phyloP scores from a whole-genome alignment of 1,139 yeast species.

The Williopsis jadinii region DNA sequence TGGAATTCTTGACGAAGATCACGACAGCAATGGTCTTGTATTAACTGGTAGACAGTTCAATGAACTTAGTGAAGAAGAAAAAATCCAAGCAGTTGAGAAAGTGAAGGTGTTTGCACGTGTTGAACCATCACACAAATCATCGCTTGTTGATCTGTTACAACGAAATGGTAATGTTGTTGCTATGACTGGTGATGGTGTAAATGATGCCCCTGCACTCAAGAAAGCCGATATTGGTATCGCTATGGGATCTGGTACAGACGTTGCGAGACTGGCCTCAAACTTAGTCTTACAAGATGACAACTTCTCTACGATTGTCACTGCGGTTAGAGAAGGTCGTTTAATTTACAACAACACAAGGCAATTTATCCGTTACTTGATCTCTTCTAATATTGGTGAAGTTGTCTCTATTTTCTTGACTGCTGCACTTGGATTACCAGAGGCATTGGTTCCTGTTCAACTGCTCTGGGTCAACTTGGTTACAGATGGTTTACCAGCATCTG shows the following conservation, averaged over 20 bases:
- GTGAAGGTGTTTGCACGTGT: slow-evolving; percentile 45
- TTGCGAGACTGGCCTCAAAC: slow-evolving; percentile 53
- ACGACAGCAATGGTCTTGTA: slow-evolving; percentile 36
- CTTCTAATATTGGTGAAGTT: slow-evolving; percentile 76
- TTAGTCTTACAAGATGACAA: slow-evolving; percentile 65
- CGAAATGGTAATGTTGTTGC: slow-evolving; percentile 36
- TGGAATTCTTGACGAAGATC: slow-evolving; percentile 39
- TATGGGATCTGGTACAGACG: slow-evolving; percentile 45
- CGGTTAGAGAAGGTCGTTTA: slow-evolving; percentile 76
- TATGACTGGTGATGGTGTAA: slow-evolving; percentile 37
- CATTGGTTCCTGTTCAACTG: slow-evolving; percentile 72
- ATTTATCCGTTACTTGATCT: slow-evolving; percentile 68
- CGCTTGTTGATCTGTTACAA: slow-evolving; percentile 45
- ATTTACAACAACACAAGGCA: slow-evolving; percentile 78
- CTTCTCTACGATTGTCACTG: slow-evolving; percentile 68
- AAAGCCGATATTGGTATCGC: slow-evolving; percentile 34
- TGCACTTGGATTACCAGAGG: slow-evolving; percentile 65
- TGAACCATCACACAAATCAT: slow-evolving; percentile 46
- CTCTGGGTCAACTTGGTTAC: slow-evolving; percentile 76
- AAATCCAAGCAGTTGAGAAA: slow-evolving; percentile 56
- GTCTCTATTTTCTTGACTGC: slow-evolving; percentile 54
- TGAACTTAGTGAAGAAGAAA: slow-evolving; percentile 47
- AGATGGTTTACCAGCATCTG: slow-evolving; percentile 81
- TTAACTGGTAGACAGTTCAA: slow-evolving; percentile 45
- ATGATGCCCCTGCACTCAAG: slow-evolving; percentile 35